phyloP scores from a whole-genome alignment of 2,329 filamentous ascomycete genomes.

The Tolypocladium tropicale region DNA sequence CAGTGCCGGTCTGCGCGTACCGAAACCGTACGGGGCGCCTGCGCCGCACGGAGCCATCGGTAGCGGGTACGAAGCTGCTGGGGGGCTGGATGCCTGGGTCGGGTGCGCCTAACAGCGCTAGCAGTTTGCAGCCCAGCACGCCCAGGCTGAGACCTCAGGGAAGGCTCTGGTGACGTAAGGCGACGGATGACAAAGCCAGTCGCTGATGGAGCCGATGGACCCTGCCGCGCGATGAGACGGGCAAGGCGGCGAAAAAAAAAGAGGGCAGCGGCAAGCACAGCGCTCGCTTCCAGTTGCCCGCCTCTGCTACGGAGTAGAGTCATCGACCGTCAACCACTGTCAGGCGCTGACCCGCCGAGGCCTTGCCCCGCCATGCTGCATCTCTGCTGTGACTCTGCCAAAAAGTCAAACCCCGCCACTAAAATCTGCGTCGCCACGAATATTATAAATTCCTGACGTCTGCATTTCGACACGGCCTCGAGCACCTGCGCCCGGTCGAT shows the following conservation, averaged over 20 bases:
- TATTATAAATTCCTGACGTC: slow-evolving; percentile 11
- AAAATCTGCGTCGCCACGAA: slow-evolving; percentile 13
- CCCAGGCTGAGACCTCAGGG: neutral
- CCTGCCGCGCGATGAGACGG: neutral
- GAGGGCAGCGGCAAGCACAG: neutral
- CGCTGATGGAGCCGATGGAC: neutral
- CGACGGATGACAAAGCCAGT: neutral
- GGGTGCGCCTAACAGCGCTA: neutral
- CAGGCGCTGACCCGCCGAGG: neutral
- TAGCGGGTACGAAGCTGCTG: neutral
- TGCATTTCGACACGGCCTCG: neutral
- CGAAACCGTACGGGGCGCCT: neutral
- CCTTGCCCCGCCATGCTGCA: neutral
- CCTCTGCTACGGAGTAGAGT: neutral
- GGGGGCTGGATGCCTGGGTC: neutral
- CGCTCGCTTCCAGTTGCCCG: neutral
- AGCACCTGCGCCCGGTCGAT: neutral
- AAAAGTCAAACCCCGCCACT: slow-evolving; percentile 11
- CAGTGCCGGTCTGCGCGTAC: neutral
- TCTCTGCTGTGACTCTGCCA: neutral
- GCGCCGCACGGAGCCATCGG: neutral
- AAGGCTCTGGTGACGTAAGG: slow-evolving; percentile 1
- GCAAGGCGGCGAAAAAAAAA: neutral
- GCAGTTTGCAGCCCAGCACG: neutral
- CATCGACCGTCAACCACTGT: neutral